phyloP scores from a whole-genome alignment of 495 filamentous ascomycete species.

The Annulohypoxylon nitens region DNA sequence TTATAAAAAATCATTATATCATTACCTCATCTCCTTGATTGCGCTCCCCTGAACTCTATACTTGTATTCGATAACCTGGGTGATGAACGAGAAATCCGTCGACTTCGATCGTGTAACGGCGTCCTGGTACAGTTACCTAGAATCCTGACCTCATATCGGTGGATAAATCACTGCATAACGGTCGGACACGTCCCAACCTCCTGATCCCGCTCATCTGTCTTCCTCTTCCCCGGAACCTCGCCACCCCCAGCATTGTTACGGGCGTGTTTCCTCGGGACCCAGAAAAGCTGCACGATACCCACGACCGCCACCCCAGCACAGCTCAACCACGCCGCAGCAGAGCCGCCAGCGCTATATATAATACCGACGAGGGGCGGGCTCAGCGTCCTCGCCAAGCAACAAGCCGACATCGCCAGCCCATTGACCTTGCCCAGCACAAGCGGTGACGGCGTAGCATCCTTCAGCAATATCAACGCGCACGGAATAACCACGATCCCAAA shows the following conservation, averaged over 20 bases:
- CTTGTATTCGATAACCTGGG: neutral
- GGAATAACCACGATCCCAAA: conserved; percentile 78
- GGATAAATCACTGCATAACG: conserved; percentile 13
- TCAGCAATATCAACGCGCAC: conserved; percentile 76
- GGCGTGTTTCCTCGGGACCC: conserved; percentile 59
- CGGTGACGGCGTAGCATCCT: conserved; percentile 74
- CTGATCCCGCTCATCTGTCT: neutral
- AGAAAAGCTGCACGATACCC: conserved; percentile 73
- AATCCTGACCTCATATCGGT: neutral
- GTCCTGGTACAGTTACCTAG: neutral
- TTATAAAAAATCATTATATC: conserved; percentile 18
- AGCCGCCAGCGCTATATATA: conserved; percentile 71
- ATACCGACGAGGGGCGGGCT: conserved; percentile 75
- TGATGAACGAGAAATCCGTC: neutral
- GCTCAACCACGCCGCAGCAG: conserved; percentile 77
- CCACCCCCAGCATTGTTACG: conserved; percentile 27
- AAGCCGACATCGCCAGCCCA: conserved; percentile 75
- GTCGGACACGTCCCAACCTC: neutral
- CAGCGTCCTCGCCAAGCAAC: conserved; percentile 75
- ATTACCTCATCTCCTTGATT: conserved; percentile 15
- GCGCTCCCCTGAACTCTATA: conserved; percentile 10
- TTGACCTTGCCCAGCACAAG: conserved; percentile 77
- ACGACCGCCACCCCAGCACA: conserved; percentile 70
- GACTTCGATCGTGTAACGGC: neutral
- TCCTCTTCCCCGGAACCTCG: conserved; percentile 12